These are phyloP conservation scores for Pseudogymnoascus sp. DNA, from an alignment of 2,329 filamentous ascomycete genomes.

Conservation along the genomic window DNA sequence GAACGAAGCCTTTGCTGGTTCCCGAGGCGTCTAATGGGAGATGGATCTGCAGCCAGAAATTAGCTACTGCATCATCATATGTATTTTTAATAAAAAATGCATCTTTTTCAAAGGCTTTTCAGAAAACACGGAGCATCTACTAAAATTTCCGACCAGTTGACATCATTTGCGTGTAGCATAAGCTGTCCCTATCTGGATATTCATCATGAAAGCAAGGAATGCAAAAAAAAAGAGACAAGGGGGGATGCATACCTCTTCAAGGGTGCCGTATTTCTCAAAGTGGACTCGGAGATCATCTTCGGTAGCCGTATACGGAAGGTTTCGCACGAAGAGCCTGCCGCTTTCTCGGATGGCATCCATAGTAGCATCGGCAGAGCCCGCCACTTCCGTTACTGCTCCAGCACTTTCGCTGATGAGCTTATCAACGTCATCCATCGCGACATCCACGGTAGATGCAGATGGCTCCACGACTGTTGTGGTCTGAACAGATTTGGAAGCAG, in stretches of 20 bases:
- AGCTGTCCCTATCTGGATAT: slow-evolving; percentile 99
- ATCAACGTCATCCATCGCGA: slow-evolving; percentile 16
- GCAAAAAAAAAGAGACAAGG: slow-evolving; percentile 21
- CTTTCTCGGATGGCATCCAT: slow-evolving; percentile 62
- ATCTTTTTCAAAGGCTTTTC: slow-evolving; percentile 29
- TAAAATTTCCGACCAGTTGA: slow-evolving; percentile 96
- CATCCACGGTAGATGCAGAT: slow-evolving; percentile 1
- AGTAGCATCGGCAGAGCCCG: slow-evolving; percentile 25
- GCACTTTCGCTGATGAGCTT: neutral
- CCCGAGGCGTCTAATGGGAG: slow-evolving; percentile 68
- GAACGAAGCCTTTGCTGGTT: slow-evolving; percentile 81
- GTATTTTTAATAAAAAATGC: slow-evolving; percentile 12
- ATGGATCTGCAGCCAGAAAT: slow-evolving; percentile 59
- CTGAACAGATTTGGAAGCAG: slow-evolving; percentile 18
- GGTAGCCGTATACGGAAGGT: slow-evolving; percentile 72
- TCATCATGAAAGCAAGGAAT: slow-evolving; percentile 65
- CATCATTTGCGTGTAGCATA: slow-evolving; percentile 87
- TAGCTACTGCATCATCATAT: slow-evolving; percentile 9
- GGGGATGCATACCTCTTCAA: slow-evolving; percentile 72
- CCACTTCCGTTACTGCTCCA: slow-evolving; percentile 12
- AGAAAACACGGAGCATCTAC: slow-evolving; percentile 97
- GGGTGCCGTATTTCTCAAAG: slow-evolving; percentile 64
- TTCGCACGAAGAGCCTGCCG: slow-evolving; percentile 77
- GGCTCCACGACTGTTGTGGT: slow-evolving; percentile 14
- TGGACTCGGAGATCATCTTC: slow-evolving; percentile 67